Evolutionary conservation across 352 stramenopile genomes (phyloP).

Genomic region (Pelagophyceae sp.): DNA sequence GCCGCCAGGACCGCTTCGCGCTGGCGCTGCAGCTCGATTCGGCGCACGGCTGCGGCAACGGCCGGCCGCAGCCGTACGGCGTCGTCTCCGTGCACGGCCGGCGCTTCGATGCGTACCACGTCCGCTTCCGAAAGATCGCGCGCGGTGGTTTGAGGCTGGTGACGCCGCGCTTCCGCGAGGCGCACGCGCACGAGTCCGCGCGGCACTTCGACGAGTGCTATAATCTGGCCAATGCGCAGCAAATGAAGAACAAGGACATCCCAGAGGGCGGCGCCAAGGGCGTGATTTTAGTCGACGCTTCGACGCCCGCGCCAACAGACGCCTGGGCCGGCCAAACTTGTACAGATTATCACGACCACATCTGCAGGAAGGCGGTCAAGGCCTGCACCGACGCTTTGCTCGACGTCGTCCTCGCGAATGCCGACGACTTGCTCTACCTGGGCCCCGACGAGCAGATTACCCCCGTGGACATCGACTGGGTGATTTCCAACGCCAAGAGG

Average conservation of each 20-base stretch:
- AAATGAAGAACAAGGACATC: conserved; percentile 99
- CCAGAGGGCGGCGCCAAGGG: conserved; percentile 93
- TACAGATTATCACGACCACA: conserved; percentile 86
- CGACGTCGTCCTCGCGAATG: conserved; percentile 70
- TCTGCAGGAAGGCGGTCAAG: conserved; percentile 94
- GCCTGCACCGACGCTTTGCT: conserved; percentile 90
- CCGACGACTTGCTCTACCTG: conserved; percentile 85
- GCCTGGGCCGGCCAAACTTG: conserved; percentile 92
- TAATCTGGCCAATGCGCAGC: conserved; percentile 85
- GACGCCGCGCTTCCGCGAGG: conserved; percentile 75
- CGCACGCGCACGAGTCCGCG: conserved; percentile 65
- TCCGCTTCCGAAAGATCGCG: conserved; percentile 92
- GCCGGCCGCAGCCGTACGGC: conserved; percentile 74
- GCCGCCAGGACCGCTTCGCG: conserved; percentile 69
- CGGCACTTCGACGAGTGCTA: conserved; percentile 94
- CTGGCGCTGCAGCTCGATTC: conserved; percentile 66
- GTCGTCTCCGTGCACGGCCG: conserved; percentile 87
- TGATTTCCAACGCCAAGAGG: conserved; percentile 77
- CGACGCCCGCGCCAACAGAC: conserved; percentile 75
- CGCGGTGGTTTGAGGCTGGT: conserved; percentile 90
- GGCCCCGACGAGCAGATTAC: conserved; percentile 94
- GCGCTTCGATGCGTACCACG: conserved; percentile 93
- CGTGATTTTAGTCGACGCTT: conserved; percentile 85
- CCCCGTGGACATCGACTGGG: conserved; percentile 88
- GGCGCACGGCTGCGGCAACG: conserved; percentile 29